A percentile compares a stretch with the other conserved stretches of the same genome.
These are phyloP conservation scores for Boletus sp. DNA, from an alignment of 768 basidiomycete species.

Conservation along the genomic window DNA sequence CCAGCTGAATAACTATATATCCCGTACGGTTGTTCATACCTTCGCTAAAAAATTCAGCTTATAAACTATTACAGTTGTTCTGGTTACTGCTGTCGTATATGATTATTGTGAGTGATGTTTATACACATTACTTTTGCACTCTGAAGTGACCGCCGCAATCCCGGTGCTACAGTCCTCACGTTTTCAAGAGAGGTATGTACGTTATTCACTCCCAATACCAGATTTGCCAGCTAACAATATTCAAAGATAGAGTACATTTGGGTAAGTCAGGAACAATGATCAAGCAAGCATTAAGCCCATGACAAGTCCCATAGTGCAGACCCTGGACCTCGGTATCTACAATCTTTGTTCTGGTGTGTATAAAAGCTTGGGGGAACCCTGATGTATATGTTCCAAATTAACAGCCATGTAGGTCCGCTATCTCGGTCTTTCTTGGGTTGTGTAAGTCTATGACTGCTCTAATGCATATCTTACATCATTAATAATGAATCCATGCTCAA, in stretches of 20 bases:
- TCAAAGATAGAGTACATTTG: slow-evolving; percentile 12
- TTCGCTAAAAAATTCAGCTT: background rate
- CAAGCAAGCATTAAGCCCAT: background rate
- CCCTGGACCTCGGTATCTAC: slow-evolving; percentile 11
- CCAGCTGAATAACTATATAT: no score
- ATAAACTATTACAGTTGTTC: background rate
- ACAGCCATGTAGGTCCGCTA: background rate
- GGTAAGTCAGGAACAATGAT: background rate
- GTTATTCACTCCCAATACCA: background rate
- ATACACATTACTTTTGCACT: no score
- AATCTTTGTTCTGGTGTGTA: slow-evolving; percentile 4
- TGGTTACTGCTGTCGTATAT: background rate
- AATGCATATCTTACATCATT: no score
- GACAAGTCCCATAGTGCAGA: background rate
- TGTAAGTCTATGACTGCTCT: background rate
- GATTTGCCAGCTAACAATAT: background rate
- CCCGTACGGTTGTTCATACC: background rate
- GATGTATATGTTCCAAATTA: background rate
- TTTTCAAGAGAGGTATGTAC: background rate
- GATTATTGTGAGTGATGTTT: slow-evolving; percentile 2
- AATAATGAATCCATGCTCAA: background rate
- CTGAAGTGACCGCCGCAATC: background rate
- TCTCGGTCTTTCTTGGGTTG: background rate
- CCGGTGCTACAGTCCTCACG: background rate
- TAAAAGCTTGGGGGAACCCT: background rate